These are phyloP conservation scores for Penicillium herquei DNA, from an alignment of 495 filamentous ascomycete genomes.

Conservation along the genomic window DNA sequence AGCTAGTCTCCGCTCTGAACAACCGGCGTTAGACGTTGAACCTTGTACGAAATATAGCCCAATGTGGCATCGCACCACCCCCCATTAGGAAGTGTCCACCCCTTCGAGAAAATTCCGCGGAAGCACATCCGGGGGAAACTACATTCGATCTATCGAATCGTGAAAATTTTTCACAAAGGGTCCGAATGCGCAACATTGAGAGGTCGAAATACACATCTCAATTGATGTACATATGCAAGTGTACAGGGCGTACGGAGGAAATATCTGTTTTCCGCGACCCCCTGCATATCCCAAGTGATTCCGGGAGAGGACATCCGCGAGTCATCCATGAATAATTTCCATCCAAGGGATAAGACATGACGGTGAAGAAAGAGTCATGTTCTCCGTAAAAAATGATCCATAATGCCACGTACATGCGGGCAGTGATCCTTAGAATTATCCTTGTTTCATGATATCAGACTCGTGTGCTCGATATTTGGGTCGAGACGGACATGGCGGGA, in stretches of 20 bases:
- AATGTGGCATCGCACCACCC: constrained; percentile 7
- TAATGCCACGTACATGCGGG: constrained; percentile 5
- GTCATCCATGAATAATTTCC: neutral
- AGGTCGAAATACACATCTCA: no score
- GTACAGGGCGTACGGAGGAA: no score
- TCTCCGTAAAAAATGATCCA: neutral
- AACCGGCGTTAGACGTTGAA: constrained; percentile 18
- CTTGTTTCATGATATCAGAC: neutral
- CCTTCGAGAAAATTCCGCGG: constrained; percentile 31
- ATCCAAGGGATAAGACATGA: neutral
- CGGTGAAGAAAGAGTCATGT: neutral
- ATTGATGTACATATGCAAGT: no score
- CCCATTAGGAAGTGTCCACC: constrained; percentile 15
- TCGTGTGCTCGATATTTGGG: neutral
- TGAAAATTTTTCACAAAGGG: no score
- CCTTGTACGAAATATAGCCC: constrained; percentile 11
- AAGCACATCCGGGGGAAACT: constrained; percentile 17
- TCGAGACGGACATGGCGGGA: constrained; percentile 8
- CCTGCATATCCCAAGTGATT: neutral
- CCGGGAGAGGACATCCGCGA: neutral
- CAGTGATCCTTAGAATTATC: neutral
- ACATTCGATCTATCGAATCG: neutral
- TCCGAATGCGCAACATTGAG: no score
- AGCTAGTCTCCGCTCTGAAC: constrained; percentile 9
- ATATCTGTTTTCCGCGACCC: neutral